A percentile compares a stretch with the other conserved stretches of the same genome.
Evolutionary conservation across 495 filamentous ascomycete species (phyloP).

Genomic region (Hypoxylon lienhwacheense): DNA sequence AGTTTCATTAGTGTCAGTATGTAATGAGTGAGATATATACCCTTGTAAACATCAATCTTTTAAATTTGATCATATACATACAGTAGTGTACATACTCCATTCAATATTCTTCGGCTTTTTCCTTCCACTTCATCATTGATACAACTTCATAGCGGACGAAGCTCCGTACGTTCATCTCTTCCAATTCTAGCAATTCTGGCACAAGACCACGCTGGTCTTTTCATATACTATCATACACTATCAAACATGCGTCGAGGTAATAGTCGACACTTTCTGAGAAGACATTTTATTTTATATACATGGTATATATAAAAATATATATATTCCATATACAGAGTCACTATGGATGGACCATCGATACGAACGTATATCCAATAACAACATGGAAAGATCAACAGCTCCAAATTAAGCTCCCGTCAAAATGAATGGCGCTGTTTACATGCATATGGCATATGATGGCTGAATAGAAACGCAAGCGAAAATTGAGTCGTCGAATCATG

Average conservation of each 20-base stretch:
- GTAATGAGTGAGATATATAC: too few relatives aligned
- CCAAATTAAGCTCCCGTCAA: conserved; percentile 23
- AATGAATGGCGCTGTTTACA: conserved; percentile 16
- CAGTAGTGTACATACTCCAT: too few relatives aligned
- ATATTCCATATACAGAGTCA: conserved; percentile 14
- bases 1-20: too few relatives aligned
- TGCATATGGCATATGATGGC: conserved; percentile 27
- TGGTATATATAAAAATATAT: conserved; percentile 18
- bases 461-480: conserved; percentile 24
- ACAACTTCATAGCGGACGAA: conserved; percentile 12
- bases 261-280: too few relatives aligned
- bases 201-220: conserved; percentile 20
- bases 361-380: conserved; percentile 26
- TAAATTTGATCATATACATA: too few relatives aligned
- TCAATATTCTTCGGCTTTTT: not conserved
- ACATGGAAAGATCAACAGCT: conserved; percentile 14
- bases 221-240: conserved; percentile 4
- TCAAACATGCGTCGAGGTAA: too few relatives aligned
- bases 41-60: too few relatives aligned
- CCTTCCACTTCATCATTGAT: not conserved
- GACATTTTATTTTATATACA: not conserved
- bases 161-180: conserved; percentile 23
- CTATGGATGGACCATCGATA: conserved; percentile 28
- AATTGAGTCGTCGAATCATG: conserved; percentile 26
- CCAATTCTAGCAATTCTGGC: conserved; percentile 32